Base-by-base conservation (phyloP, 1,139 yeast genomes). In the Debaryomyces psychrophilus region DNA sequence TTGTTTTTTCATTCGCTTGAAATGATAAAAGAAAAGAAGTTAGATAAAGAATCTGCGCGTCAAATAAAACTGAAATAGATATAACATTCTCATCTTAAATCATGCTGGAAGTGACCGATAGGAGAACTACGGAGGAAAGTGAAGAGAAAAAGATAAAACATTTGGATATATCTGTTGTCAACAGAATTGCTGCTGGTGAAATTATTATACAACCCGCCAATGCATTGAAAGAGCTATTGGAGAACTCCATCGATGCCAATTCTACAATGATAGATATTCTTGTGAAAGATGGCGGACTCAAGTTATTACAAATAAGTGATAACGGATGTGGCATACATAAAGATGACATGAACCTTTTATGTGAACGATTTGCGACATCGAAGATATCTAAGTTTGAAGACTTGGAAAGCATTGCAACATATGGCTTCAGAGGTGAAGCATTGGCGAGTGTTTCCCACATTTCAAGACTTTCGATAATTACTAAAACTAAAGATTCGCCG, bases 151-250 rank as follows among this genome's bases (percentile, higher is more conserved):
- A 31, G 38, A 69, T 69, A 37, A 60, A 70, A 57, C 74, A 79
- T 43, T 75, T 90, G 9, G 90, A 85, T 33, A 69, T 69, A 23
- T 60, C 79, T 3, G 98, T 92, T 28, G 88, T 95, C 44, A 92
- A 90, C 63, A 79, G 86, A 50, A 93, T 95, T 25, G 99, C 99
- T 0, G 99, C 99, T 1, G 99, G 99, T 0, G 99, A 95, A 68
- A 90, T 95, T 67, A 89, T 95, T 49, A 79, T 92, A 29, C 95
- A 92, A 6, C 99, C 99, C 0, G 88, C 95, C 2, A 93, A 93
- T 56, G 83, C 85, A 0, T 62, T 81, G 27, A 81, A 81, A 55
- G 85, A 81, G 56, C 59, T 81, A 60, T 59, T 81, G 38, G 85
- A 81, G 54, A 81, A 81, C 57, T 68, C 82, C 5, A 77, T 79